phyloP scores from a whole-genome alignment of 2,329 filamentous ascomycete species.

The Alternaria sp. region DNA sequence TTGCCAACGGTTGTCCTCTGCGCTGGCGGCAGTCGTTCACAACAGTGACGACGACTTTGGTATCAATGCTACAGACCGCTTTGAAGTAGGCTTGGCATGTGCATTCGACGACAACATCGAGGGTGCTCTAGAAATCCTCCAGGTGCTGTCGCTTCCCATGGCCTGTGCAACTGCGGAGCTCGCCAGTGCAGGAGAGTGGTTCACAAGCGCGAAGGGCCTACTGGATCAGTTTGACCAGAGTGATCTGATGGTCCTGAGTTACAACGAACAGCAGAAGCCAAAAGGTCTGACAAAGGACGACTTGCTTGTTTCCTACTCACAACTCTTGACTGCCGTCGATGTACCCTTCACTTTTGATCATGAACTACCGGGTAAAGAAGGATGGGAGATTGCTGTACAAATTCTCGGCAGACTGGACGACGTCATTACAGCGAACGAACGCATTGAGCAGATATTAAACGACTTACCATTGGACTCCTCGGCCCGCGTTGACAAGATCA shows the following conservation, averaged over 20 bases:
- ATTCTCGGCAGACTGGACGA: slow-evolving; percentile 84
- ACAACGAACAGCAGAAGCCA: slow-evolving; percentile 49
- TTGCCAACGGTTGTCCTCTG: slow-evolving; percentile 73
- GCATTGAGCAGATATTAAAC: slow-evolving; percentile 76
- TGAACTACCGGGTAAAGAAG: slow-evolving; percentile 60
- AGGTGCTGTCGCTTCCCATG: slow-evolving; percentile 81
- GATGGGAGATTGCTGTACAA: slow-evolving; percentile 89
- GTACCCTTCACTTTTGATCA: slow-evolving; percentile 46
- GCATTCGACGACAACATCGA: slow-evolving; percentile 84
- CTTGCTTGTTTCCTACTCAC: slow-evolving; percentile 78
- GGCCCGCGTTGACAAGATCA: slow-evolving; percentile 80
- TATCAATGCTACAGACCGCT: slow-evolving; percentile 75
- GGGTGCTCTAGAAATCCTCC: slow-evolving; percentile 75
- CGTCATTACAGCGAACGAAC: slow-evolving; percentile 72
- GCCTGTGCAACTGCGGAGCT: slow-evolving; percentile 83
- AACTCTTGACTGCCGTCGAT: slow-evolving; percentile 63
- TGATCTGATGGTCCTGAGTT: slow-evolving; percentile 83
- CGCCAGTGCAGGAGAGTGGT: slow-evolving; percentile 83
- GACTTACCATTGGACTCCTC: slow-evolving; percentile 76
- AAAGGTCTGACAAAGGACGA: slow-evolving; percentile 75
- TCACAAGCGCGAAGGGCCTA: slow-evolving; percentile 63
- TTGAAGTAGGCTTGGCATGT: slow-evolving; percentile 84
- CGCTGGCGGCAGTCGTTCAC: slow-evolving; percentile 72
- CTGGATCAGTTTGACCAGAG: slow-evolving; percentile 79
- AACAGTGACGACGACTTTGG: slow-evolving; percentile 72